These are phyloP conservation scores for Aspergillus sojae DNA, from an alignment of 2,329 filamentous ascomycete genomes.

Conservation along the genomic window DNA sequence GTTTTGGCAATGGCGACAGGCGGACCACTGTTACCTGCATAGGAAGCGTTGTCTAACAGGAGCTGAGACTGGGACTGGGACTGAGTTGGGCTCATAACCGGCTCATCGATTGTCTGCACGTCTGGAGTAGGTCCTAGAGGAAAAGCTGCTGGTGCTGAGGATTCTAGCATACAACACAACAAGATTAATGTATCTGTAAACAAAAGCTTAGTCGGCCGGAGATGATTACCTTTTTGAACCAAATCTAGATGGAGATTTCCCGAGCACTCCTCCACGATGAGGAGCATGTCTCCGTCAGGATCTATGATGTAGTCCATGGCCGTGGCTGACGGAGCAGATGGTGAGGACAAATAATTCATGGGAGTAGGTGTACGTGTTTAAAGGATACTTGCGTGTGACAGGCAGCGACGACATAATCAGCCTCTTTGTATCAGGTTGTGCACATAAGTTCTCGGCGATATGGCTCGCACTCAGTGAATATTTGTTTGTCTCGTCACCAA, in stretches of 20 bases:
- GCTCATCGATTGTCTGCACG: background rate
- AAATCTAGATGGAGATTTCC: background rate
- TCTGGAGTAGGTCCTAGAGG: background rate
- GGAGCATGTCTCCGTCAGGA: constrained; percentile 9
- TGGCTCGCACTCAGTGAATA: background rate
- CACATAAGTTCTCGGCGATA: background rate
- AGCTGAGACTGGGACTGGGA: background rate
- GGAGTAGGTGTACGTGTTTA: background rate
- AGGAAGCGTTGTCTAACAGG: background rate
- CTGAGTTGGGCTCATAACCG: background rate
- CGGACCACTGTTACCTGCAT: background rate
- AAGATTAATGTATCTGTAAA: background rate
- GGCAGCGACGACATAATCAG: background rate
- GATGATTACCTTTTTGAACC: background rate
- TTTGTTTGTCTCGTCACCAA: background rate
- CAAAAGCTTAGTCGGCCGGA: background rate
- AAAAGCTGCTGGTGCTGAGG: background rate
- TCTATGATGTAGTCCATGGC: constrained; percentile 10
- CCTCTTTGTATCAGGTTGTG: background rate
- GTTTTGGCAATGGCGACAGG: background rate
- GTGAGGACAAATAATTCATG: background rate
- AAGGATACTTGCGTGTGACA: background rate
- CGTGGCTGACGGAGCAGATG: background rate
- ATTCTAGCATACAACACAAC: background rate
- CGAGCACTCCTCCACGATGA: background rate